Percentiles rank a stretch among this genome's conserved stretches.
phyloP scores from a whole-genome alignment of 345 rosid genomes.

The Conringia planisiliqua region DNA sequence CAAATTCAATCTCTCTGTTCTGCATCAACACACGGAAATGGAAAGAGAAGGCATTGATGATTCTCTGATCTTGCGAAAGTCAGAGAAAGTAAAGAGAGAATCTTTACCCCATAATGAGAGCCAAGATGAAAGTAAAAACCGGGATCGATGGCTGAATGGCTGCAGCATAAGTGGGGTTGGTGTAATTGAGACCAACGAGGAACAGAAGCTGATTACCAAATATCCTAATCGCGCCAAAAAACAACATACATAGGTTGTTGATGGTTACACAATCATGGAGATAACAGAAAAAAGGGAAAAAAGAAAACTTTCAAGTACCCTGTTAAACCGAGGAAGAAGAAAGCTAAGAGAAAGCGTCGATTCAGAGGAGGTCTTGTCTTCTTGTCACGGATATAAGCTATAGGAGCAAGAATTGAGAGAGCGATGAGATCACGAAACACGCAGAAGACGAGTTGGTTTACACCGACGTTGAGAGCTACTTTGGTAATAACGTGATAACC shows the following conservation, averaged over 20 bases:
- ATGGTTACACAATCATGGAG: neutral
- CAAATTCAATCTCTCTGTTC: constrained; percentile 84
- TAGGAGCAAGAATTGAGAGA: constrained; percentile 82
- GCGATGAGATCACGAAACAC: constrained; percentile 93
- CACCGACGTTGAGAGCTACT: constrained; percentile 89
- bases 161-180: constrained; percentile 98
- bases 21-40: constrained; percentile 39
- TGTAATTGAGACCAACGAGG: constrained; percentile 87
- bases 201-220: constrained; percentile 97
- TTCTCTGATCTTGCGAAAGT: neutral
- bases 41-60: neutral
- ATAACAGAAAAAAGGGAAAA: neutral
- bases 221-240: constrained; percentile 48
- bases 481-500: constrained; percentile 97
- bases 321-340: constrained; percentile 86
- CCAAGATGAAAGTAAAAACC: constrained; percentile 87
- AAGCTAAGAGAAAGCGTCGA: constrained; percentile 53
- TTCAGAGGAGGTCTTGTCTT: constrained; percentile 76
- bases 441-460: constrained; percentile 93
- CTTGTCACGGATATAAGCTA: constrained; percentile 83
- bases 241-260: neutral
- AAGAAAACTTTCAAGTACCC: constrained; percentile 46
- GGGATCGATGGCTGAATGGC: constrained; percentile 97
- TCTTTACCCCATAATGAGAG: constrained; percentile 81
- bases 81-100: neutral